A percentile compares a stretch with the other conserved stretches of the same genome.
phyloP scores from a whole-genome alignment of 495 filamentous ascomycete genomes.

The Immersiella caudata region DNA sequence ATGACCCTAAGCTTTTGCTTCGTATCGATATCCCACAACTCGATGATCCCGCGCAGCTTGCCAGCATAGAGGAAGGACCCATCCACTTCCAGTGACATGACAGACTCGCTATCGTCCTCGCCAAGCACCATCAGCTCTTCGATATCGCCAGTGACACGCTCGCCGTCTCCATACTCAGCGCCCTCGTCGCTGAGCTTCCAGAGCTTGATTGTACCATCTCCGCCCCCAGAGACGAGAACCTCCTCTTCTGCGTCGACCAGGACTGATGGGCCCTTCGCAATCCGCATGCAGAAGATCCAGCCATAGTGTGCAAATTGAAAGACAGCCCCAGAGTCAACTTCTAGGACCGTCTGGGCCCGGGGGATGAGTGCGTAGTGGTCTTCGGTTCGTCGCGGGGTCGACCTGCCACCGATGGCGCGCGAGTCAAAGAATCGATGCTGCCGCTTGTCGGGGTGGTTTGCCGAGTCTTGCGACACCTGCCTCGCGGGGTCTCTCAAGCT shows the following conservation, averaged over 20 bases:
- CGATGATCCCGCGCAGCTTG: conserved; percentile 83
- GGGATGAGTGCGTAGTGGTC: conserved; percentile 51
- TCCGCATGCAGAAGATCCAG: conserved; percentile 92
- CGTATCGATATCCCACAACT: conserved; percentile 97
- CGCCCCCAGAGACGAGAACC: conserved; percentile 84
- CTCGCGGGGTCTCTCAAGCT: conserved; percentile 51
- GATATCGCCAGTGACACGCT: conserved; percentile 53
- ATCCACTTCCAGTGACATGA: conserved; percentile 81
- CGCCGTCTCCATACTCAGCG: conserved; percentile 36
- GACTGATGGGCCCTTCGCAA: conserved; percentile 65
- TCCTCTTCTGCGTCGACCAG: conserved; percentile 70
- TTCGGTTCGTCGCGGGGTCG: conserved; percentile 65
- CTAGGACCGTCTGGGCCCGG: conserved; percentile 64
- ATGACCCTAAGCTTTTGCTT: conserved; percentile 85
- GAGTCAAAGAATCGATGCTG: conserved; percentile 96
- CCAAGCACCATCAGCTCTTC: conserved; percentile 67
- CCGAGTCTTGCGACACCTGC: conserved; percentile 61
- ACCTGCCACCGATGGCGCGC: conserved; percentile 75
- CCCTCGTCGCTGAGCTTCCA: conserved; percentile 67
- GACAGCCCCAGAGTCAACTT: conserved; percentile 81
- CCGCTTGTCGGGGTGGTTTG: conserved; percentile 74
- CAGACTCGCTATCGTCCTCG: conserved; percentile 76
- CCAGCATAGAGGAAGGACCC: conserved; percentile 90
- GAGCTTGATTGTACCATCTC: conserved; percentile 89
- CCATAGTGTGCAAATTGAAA: conserved; percentile 90